phyloP scores from a whole-genome alignment of 306 rosid species.

The Urtica urens region DNA sequence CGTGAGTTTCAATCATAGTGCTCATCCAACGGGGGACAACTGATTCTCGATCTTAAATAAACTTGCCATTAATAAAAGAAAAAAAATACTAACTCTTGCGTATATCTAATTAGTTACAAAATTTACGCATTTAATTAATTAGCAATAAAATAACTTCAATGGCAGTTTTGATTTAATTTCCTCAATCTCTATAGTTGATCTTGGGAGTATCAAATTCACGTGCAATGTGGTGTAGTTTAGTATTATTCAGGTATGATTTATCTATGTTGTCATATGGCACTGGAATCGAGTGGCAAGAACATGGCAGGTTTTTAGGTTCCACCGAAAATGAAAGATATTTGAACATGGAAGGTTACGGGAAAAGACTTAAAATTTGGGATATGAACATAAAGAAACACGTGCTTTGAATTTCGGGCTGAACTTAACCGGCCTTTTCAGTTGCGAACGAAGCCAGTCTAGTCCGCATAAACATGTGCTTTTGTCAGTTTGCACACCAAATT shows the following conservation, averaged over 20 bases:
- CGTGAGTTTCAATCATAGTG: slow-evolving; percentile 1
- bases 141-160: too few species aligned
- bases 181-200: too few species aligned
- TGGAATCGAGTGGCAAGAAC: background rate
- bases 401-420: background rate
- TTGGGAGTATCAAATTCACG: background rate
- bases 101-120: too few species aligned
- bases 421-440: background rate
- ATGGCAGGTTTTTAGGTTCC: background rate
- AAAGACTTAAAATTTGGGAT: too few species aligned
- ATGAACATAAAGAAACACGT: too few species aligned
- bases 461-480: background rate
- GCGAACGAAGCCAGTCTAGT: background rate
- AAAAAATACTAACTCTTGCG: too few species aligned
- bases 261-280: background rate
- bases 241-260: background rate
- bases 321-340: background rate
- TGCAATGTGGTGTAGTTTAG: background rate
- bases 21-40: background rate
- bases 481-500: background rate
- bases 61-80: too few species aligned
- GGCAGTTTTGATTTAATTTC: too few species aligned
- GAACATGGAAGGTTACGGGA: too few species aligned
- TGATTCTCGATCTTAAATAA: too few species aligned
- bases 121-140: too few species aligned